Percentiles rank a stretch among this genome's conserved stretches.
Evolutionary conservation across 2,329 filamentous ascomycete genomes (phyloP).

Genomic region (Fonsecaea erecta): DNA sequence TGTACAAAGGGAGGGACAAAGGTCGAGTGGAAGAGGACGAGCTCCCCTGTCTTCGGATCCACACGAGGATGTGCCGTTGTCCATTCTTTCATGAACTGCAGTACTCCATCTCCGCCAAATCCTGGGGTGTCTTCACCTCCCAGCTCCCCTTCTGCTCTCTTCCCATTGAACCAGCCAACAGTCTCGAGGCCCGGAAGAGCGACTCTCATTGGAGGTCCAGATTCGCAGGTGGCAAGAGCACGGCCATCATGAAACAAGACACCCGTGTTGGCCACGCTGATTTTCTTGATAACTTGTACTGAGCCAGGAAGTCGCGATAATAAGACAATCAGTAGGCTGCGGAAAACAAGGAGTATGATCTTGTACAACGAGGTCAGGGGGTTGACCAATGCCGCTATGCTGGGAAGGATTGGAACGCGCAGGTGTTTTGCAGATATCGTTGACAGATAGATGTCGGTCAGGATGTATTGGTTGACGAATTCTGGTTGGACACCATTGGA

Average conservation of each 20-base stretch:
- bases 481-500: constrained; percentile 58
- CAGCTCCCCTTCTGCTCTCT: constrained; percentile 53
- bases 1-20: constrained; percentile 69
- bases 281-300: constrained; percentile 63
- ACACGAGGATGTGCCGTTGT: constrained; percentile 70
- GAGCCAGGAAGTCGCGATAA: constrained; percentile 63
- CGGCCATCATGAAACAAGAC: constrained; percentile 71
- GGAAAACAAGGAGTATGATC: constrained; percentile 59
- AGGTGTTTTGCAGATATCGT: constrained; percentile 55
- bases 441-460: constrained; percentile 69
- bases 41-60: constrained; percentile 66
- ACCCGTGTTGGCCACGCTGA: constrained; percentile 72
- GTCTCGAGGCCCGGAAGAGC: constrained; percentile 68
- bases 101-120: constrained; percentile 61
- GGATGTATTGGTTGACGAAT: constrained; percentile 71
- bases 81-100: constrained; percentile 71
- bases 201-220: constrained; percentile 70
- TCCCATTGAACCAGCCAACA: constrained; percentile 71
- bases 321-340: constrained; percentile 63
- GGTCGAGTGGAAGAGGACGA: constrained; percentile 70
- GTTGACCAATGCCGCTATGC: constrained; percentile 68
- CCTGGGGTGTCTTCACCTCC: constrained; percentile 38
- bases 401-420: constrained; percentile 65
- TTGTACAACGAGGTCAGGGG: constrained; percentile 59
- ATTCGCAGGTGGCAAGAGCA: constrained; percentile 72